Evolutionary conservation across 2,329 filamentous ascomycete species (phyloP).

Genomic region (Alternaria rosae): DNA sequence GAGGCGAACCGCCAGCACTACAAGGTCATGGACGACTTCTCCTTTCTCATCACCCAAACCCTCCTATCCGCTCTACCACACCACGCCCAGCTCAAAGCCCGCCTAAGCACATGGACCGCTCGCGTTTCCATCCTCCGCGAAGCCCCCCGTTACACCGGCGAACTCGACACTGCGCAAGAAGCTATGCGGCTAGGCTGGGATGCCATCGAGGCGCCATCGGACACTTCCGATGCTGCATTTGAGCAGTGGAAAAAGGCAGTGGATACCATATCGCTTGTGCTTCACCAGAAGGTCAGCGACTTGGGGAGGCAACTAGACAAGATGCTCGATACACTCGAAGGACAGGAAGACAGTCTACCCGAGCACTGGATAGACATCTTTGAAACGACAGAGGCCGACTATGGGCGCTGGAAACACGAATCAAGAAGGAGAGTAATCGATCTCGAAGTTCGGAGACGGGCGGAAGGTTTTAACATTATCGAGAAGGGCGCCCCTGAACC

Average conservation of each 20-base stretch:
- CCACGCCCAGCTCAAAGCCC: slow-evolving; percentile 73
- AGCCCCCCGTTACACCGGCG: slow-evolving; percentile 71
- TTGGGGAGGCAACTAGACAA: slow-evolving; percentile 79
- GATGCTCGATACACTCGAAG: slow-evolving; percentile 88
- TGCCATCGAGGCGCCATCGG: slow-evolving; percentile 57
- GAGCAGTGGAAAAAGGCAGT: slow-evolving; percentile 50
- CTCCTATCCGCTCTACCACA: slow-evolving; percentile 88
- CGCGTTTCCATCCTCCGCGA: slow-evolving; percentile 77
- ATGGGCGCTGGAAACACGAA: slow-evolving; percentile 79
- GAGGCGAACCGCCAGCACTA: slow-evolving; percentile 56
- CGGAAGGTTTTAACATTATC: slow-evolving; percentile 9
- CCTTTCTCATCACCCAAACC: slow-evolving; percentile 87
- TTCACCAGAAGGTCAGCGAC: slow-evolving; percentile 73
- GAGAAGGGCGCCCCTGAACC: not conserved
- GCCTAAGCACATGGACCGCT: slow-evolving; percentile 81
- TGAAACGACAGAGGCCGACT: slow-evolving; percentile 79
- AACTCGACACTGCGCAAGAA: slow-evolving; percentile 69
- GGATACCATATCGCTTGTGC: slow-evolving; percentile 64
- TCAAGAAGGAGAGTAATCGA: slow-evolving; percentile 78
- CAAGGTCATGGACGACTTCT: slow-evolving; percentile 84
- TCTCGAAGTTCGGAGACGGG: slow-evolving; percentile 58
- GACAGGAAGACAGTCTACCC: slow-evolving; percentile 81
- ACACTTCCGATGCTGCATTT: slow-evolving; percentile 44
- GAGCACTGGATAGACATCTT: slow-evolving; percentile 87
- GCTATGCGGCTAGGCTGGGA: slow-evolving; percentile 73